These are phyloP conservation scores for Scedosporium dehoogii DNA, from an alignment of 2,329 filamentous ascomycete genomes.

Conservation along the genomic window DNA sequence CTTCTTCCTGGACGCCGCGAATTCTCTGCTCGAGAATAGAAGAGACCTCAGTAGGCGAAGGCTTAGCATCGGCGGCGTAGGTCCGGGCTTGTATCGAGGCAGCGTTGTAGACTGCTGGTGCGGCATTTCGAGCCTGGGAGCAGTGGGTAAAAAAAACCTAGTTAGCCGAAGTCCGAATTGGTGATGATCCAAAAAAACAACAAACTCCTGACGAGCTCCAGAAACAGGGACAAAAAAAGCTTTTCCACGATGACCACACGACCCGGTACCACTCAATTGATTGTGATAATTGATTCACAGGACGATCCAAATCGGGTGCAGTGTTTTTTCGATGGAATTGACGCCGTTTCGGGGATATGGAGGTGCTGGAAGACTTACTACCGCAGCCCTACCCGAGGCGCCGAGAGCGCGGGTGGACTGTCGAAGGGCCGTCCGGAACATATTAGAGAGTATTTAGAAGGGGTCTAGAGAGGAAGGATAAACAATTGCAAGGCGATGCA, in stretches of 20 bases:
- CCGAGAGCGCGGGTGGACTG: slow-evolving; percentile 93
- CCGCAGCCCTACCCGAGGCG: slow-evolving; percentile 82
- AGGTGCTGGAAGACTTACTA: slow-evolving; percentile 64
- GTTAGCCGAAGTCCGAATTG: slow-evolving; percentile 39
- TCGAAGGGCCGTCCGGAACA: slow-evolving; percentile 98
- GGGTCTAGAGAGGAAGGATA: slow-evolving; percentile 26
- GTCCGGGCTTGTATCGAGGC: slow-evolving; percentile 64
- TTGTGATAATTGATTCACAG: background rate
- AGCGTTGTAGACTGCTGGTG: slow-evolving; percentile 66
- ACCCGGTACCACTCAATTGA: background rate
- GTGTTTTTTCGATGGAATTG: slow-evolving; percentile 35
- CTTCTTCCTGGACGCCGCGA: slow-evolving; percentile 95
- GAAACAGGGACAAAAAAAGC: slow-evolving; percentile 14
- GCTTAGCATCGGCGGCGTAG: slow-evolving; percentile 74
- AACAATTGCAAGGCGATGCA: slow-evolving; percentile 55
- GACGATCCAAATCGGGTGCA: slow-evolving; percentile 22
- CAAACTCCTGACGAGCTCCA: slow-evolving; percentile 19
- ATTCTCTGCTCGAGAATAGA: slow-evolving; percentile 99
- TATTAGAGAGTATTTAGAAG: slow-evolving; percentile 49
- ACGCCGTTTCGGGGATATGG: slow-evolving; percentile 24
- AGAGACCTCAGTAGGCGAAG: slow-evolving; percentile 93
- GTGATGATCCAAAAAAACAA: slow-evolving; percentile 8
- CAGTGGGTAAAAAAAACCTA: slow-evolving; percentile 32
- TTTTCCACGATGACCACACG: slow-evolving; percentile 11
- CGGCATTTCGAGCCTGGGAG: slow-evolving; percentile 72